A percentile compares a stretch with the other conserved stretches of the same genome.
phyloP scores from a whole-genome alignment of 768 basidiomycete genomes.

The Chalciporus chontae region DNA sequence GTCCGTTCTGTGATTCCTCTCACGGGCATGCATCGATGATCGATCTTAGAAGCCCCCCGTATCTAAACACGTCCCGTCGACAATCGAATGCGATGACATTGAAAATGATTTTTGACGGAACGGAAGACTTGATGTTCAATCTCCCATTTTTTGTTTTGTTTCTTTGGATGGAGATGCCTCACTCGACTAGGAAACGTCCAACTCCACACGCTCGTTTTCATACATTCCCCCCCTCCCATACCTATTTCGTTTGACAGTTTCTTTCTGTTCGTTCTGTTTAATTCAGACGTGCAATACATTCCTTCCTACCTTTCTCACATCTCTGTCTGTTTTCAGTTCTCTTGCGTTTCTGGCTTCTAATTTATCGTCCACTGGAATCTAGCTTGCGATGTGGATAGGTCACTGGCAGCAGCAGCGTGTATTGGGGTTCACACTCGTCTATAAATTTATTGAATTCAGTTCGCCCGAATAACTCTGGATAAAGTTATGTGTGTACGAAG shows the following conservation, averaged over 20 bases:
- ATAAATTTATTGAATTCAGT: too few relatives aligned
- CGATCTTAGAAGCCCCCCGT: too few relatives aligned
- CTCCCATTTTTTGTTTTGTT: background rate
- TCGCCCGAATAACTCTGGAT: too few relatives aligned
- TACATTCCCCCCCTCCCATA: background rate
- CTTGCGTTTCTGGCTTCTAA: background rate
- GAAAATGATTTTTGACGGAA: background rate
- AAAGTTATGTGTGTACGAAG: too few relatives aligned
- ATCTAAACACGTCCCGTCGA: background rate
- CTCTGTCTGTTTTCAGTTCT: background rate
- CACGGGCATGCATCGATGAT: too few relatives aligned
- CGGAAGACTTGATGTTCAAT: background rate
- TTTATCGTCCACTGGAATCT: too few relatives aligned
- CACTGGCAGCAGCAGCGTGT: too few relatives aligned
- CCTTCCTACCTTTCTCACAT: background rate
- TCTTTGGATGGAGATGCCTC: background rate
- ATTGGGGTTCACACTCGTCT: too few relatives aligned
- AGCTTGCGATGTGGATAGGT: too few relatives aligned
- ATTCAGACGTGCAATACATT: too few relatives aligned
- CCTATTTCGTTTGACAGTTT: background rate
- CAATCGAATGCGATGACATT: background rate
- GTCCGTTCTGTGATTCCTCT: background rate
- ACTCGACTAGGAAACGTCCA: background rate
- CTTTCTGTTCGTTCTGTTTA: background rate
- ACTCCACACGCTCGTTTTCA: conserved; percentile 6